phyloP scores from a whole-genome alignment of 1,284 basidiomycete genomes.

The Kalmanozyma brasiliensis region DNA sequence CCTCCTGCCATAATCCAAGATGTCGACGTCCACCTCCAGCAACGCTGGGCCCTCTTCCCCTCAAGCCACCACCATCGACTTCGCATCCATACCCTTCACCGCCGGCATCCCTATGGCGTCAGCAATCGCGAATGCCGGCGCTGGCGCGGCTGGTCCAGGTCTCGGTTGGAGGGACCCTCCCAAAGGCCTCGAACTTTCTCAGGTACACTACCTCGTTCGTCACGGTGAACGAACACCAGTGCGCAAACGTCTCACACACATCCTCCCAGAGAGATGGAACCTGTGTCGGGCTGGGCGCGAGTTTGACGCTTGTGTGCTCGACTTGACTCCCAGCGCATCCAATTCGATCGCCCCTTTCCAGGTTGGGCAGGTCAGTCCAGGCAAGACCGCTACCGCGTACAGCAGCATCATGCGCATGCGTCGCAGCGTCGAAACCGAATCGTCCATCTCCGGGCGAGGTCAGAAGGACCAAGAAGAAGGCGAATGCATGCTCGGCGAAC shows the following conservation, averaged over 20 bases:
- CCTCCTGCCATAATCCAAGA: too few relatives aligned
- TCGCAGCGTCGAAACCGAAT: slow-evolving; percentile 50
- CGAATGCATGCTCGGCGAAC: slow-evolving; percentile 75
- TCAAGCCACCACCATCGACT: slow-evolving; percentile 8
- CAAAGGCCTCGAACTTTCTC: slow-evolving; percentile 48
- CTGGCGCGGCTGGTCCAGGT: slow-evolving; percentile 42
- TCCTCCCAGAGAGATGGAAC: slow-evolving; percentile 62
- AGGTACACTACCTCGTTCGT: slow-evolving; percentile 63
- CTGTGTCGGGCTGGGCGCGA: slow-evolving; percentile 59
- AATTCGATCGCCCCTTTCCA: slow-evolving; percentile 30
- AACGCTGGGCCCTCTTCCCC: slow-evolving; percentile 2
- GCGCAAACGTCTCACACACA: slow-evolving; percentile 54
- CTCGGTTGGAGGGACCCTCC: slow-evolving; percentile 60
- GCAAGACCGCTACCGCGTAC: slow-evolving; percentile 28
- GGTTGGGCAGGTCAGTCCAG: slow-evolving; percentile 29
- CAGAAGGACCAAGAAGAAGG: slow-evolving; percentile 45
- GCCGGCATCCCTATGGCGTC: slow-evolving; percentile 45
- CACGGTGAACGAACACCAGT: slow-evolving; percentile 66
- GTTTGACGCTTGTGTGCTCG: slow-evolving; percentile 56
- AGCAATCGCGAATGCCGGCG: slow-evolving; percentile 30
- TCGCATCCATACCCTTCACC: slow-evolving; percentile 24
- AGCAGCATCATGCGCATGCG: slow-evolving; percentile 46
- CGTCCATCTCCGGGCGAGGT: slow-evolving; percentile 18
- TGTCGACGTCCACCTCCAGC: too few relatives aligned
- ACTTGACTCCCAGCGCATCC: slow-evolving; percentile 17